Conservation (phyloP, 495 filamentous ascomycete species). For the Daldinia bambusicola region DNA sequence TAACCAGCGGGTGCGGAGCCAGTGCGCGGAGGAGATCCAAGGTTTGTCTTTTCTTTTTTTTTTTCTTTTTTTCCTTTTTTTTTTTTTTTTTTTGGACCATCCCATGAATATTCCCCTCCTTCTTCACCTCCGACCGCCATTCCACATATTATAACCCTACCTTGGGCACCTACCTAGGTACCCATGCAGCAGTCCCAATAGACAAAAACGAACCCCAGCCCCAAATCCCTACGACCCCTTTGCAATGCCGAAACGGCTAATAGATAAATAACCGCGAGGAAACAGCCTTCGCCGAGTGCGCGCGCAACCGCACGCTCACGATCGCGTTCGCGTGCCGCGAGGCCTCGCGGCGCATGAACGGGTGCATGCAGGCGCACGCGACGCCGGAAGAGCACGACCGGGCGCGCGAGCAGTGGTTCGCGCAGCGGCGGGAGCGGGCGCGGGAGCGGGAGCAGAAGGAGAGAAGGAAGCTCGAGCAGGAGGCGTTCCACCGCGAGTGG, state of each 20-base stretch:
- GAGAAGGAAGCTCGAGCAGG: slow-evolving; percentile 63
- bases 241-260: no score
- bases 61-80: no score
- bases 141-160: no score
- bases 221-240: no score
- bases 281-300: slow-evolving; percentile 89
- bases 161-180: no score
- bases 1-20: slow-evolving; percentile 81
- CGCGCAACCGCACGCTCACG: slow-evolving; percentile 81
- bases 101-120: no score
- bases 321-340: slow-evolving; percentile 85
- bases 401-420: slow-evolving; percentile 95
- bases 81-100: no score
- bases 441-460: slow-evolving; percentile 70
- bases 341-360: slow-evolving; percentile 86
- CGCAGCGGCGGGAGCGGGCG: slow-evolving; percentile 71
- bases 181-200: no score
- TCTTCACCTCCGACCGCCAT: no score
- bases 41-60: slow-evolving; percentile 58
- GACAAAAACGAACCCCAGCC: no score
- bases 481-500: slow-evolving; percentile 68
- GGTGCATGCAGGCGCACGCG: slow-evolving; percentile 87
- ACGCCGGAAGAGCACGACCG: slow-evolving; percentile 85
- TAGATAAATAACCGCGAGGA: no score
- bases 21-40: slow-evolving; percentile 87